phyloP scores from a whole-genome alignment of 73 alveolate genomes.

The Blepharisma stoltei region DNA sequence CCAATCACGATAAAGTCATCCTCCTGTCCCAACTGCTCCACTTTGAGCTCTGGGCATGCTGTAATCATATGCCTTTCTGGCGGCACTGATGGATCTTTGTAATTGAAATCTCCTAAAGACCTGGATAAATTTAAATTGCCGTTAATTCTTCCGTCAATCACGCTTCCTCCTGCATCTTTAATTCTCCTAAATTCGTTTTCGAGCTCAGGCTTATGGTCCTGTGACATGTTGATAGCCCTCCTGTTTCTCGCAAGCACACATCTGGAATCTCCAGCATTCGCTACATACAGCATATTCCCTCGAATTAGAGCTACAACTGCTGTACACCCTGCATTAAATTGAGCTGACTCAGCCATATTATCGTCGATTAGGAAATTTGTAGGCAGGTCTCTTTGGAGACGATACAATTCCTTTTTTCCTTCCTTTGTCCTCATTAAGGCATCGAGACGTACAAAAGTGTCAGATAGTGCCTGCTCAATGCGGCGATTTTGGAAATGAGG shows the following conservation, averaged over 20 bases:
- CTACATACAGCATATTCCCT: conserved; percentile 62
- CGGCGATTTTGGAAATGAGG: conserved; percentile 63
- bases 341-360: conserved; percentile 36
- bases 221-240: conserved; percentile 65
- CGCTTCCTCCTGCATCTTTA: conserved; percentile 66
- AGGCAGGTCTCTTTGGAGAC: background rate
- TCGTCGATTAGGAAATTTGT: conserved; percentile 20
- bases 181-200: conserved; percentile 71
- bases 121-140: conserved; percentile 60
- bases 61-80: conserved; percentile 73
- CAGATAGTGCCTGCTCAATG: conserved; percentile 71
- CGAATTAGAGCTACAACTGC: conserved; percentile 63
- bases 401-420: conserved; percentile 65
- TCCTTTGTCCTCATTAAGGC: conserved; percentile 61
- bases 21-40: conserved; percentile 32
- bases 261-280: conserved; percentile 89
- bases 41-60: conserved; percentile 65
- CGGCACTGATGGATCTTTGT: conserved; percentile 59
- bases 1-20: conserved; percentile 82
- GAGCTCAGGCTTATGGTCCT: conserved; percentile 86
- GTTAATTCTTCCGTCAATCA: conserved; percentile 57
- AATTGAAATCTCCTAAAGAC: conserved; percentile 79
- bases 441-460: conserved; percentile 81
- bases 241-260: conserved; percentile 72
- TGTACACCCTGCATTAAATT: conserved; percentile 61